These are phyloP conservation scores for Gossypium turneri DNA, from an alignment of 345 rosid species.

Conservation along the genomic window DNA sequence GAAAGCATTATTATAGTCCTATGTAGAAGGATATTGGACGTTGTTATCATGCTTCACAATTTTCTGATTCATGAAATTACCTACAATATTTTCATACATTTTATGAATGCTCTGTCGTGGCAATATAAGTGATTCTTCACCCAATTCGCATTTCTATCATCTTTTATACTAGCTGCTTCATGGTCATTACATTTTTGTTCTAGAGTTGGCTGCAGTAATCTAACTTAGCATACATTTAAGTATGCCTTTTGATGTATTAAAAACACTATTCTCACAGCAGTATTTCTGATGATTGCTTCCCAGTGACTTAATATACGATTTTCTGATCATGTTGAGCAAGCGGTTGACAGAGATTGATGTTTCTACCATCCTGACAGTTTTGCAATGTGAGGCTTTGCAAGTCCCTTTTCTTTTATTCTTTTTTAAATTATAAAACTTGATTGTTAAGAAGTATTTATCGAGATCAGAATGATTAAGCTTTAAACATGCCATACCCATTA, in stretches of 20 bases:
- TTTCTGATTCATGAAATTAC: neutral
- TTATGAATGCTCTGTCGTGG: neutral
- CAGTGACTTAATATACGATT: conserved; percentile 93
- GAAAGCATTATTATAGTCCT: neutral
- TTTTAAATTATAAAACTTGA: neutral
- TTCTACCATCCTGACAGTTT: conserved; percentile 67
- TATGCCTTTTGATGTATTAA: neutral
- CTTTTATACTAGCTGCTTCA: neutral
- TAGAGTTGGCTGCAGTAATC: neutral
- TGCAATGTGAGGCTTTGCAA: conserved; percentile 57
- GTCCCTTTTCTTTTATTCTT: neutral
- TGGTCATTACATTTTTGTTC: neutral
- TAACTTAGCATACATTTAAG: neutral
- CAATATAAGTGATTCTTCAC: neutral
- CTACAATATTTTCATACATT: neutral
- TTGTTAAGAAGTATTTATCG: neutral
- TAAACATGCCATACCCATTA: neutral
- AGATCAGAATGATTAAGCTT: neutral
- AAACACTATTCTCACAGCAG: neutral
- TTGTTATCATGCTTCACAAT: neutral
- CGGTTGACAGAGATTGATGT: conserved; percentile 71
- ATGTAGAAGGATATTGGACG: neutral
- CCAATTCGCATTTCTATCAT: neutral
- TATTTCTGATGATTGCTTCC: conserved; percentile 15
- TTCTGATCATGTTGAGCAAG: conserved; percentile 66